These are phyloP conservation scores for Candida mattraensis DNA, from an alignment of 805 yeast genomes.

Conservation along the genomic window DNA sequence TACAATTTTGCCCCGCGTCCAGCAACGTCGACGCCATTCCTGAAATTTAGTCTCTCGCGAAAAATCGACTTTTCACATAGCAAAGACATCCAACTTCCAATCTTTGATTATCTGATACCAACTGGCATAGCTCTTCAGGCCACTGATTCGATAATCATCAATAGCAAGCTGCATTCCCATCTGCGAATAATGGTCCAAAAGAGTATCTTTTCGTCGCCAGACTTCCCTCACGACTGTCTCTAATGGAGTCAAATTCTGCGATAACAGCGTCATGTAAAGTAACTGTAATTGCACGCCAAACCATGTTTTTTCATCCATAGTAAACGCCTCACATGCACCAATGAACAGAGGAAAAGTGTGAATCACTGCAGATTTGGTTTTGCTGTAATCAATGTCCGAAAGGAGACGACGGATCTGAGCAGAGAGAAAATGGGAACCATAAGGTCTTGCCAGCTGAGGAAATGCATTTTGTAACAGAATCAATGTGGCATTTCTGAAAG, in stretches of 20 bases:
- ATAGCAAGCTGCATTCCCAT: conserved; percentile 1
- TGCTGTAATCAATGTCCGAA: conserved; percentile 8
- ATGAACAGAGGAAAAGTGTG: conserved; percentile 20
- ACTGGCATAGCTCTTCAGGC: conserved; percentile 15
- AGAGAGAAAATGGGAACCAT: conserved; percentile 8
- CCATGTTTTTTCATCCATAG: conserved; percentile 11
- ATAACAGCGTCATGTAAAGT: conserved; percentile 15
- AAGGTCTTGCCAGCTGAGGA: conserved; percentile 8
- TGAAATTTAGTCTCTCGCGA: not conserved
- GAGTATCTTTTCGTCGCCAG: conserved; percentile 16
- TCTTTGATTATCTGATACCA: conserved; percentile 16
- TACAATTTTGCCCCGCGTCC: not conserved
- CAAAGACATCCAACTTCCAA: conserved; percentile 14
- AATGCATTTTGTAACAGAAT: conserved; percentile 18
- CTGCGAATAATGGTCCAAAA: conserved; percentile 1
- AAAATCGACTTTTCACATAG: conserved; percentile 10
- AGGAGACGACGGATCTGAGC: conserved; percentile 5
- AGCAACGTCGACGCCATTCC: not conserved
- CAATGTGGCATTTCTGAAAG: conserved; percentile 11
- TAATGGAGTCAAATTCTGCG: conserved; percentile 14
- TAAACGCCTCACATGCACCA: conserved; percentile 18
- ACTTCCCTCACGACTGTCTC: conserved; percentile 15
- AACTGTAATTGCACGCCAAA: conserved; percentile 8
- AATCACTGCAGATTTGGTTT: conserved; percentile 13
- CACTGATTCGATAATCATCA: conserved; percentile 13